Evolutionary conservation across 345 rosid species (phyloP).

Genomic region (Eucalyptus brandiana): DNA sequence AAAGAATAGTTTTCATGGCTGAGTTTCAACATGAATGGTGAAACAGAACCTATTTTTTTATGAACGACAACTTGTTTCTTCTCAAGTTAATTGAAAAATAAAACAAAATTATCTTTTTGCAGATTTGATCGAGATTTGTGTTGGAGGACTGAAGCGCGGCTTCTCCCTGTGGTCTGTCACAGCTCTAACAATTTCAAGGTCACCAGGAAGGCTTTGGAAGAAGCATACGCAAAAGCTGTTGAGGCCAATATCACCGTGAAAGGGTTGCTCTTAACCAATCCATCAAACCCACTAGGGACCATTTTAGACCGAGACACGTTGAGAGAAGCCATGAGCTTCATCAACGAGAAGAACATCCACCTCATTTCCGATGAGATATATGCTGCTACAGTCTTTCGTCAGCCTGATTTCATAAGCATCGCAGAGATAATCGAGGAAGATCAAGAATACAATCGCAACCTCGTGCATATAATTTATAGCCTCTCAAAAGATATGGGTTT

Average conservation of each 20-base stretch:
- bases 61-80: not conserved
- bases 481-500: constrained; percentile 97
- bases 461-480: constrained; percentile 74
- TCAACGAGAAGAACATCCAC: constrained; percentile 71
- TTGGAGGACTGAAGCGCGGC: constrained; percentile 81
- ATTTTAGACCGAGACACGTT: constrained; percentile 52
- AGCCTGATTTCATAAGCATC: constrained; percentile 51
- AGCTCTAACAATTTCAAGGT: constrained; percentile 65
- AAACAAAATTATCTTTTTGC: not conserved
- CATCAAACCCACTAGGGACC: constrained; percentile 86
- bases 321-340: constrained; percentile 40
- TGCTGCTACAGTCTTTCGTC: constrained; percentile 67
- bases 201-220: constrained; percentile 56
- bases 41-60: not conserved
- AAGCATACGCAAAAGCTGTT: constrained; percentile 49
- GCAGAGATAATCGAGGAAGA: constrained; percentile 61
- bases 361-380: constrained; percentile 86
- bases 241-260: constrained; percentile 42
- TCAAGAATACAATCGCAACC: constrained; percentile 27
- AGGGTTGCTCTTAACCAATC: constrained; percentile 85
- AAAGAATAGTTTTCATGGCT: not conserved
- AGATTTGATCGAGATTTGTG: constrained; percentile 92
- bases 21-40: not conserved
- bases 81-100: not conserved
- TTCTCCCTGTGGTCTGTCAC: constrained; percentile 56